Conservation (phyloP, 345 rosid species). For the Citrus sinensis region DNA sequence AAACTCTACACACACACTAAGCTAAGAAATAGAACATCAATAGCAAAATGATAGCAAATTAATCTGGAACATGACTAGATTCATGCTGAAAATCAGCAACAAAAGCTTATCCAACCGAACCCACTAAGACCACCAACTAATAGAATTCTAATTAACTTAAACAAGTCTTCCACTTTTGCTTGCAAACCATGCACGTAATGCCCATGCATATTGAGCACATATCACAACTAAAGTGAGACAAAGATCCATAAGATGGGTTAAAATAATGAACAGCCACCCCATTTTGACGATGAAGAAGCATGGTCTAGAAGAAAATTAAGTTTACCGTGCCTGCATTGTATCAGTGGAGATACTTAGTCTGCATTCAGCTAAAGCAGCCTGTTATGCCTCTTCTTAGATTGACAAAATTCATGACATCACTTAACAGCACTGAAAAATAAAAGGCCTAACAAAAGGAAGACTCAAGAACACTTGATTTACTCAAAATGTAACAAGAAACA, state of each 20-base stretch:
- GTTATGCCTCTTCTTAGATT: not conserved
- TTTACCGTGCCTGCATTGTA: not conserved
- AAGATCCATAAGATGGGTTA: not conserved
- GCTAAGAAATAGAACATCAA: too few relatives aligned
- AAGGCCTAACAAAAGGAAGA: not conserved
- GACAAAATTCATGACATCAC: not conserved
- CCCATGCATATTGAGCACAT: too few relatives aligned
- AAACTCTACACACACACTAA: too few relatives aligned
- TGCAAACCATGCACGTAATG: too few relatives aligned
- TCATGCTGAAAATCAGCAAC: too few relatives aligned
- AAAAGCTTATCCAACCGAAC: too few relatives aligned
- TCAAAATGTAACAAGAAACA: not conserved
- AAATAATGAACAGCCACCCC: not conserved
- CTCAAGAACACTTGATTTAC: not conserved
- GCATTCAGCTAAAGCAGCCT: not conserved
- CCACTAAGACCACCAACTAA: too few relatives aligned
- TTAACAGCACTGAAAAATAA: not conserved
- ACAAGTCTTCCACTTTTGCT: too few relatives aligned
- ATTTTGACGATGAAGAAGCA: not conserved
- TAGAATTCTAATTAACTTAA: too few relatives aligned
- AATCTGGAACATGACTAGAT: too few relatives aligned
- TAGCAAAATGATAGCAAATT: too few relatives aligned
- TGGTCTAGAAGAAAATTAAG: not conserved
- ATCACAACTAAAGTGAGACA: not conserved
- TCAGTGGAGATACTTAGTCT: not conserved